These are phyloP conservation scores for Colletotrichum destructivum DNA, from an alignment of 2,329 filamentous ascomycete species.

Conservation along the genomic window DNA sequence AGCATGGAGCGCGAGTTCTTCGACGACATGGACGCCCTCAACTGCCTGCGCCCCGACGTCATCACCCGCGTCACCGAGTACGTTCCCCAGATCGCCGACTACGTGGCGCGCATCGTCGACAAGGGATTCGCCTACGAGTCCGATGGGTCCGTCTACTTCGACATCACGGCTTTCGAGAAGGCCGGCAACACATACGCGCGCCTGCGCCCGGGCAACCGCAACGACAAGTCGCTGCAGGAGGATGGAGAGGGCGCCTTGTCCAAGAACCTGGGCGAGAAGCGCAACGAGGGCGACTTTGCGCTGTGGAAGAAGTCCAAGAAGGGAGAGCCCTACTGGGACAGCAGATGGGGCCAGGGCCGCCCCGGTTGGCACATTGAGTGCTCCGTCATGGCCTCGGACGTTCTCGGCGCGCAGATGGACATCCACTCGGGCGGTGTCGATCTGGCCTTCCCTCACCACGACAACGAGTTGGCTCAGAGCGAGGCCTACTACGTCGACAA, in stretches of 20 bases:
- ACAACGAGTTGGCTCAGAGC: slow-evolving; percentile 92
- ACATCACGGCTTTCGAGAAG: slow-evolving; percentile 88
- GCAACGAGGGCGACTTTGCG: slow-evolving; percentile 86
- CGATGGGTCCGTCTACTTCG: slow-evolving; percentile 94
- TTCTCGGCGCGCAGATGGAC: slow-evolving; percentile 89
- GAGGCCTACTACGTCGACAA: slow-evolving; percentile 83
- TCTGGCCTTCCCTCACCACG: slow-evolving; percentile 91
- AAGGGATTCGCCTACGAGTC: slow-evolving; percentile 89
- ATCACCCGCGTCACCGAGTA: slow-evolving; percentile 95
- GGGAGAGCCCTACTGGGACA: slow-evolving; percentile 92
- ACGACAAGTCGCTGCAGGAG: slow-evolving; percentile 85
- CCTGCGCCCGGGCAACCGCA: slow-evolving; percentile 86
- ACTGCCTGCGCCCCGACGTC: slow-evolving; percentile 85
- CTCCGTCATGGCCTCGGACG: slow-evolving; percentile 93
- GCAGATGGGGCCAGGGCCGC: slow-evolving; percentile 87
- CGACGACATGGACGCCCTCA: slow-evolving; percentile 88
- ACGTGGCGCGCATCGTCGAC: slow-evolving; percentile 85
- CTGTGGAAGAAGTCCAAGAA: slow-evolving; percentile 95
- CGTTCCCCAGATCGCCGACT: slow-evolving; percentile 86
- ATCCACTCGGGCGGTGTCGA: slow-evolving; percentile 95
- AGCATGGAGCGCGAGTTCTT: slow-evolving; percentile 91
- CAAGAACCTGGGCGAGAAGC: slow-evolving; percentile 76
- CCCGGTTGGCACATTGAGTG: slow-evolving; percentile 99
- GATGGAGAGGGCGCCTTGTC: slow-evolving; percentile 91
- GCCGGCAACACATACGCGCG: slow-evolving; percentile 89